These are phyloP conservation scores for Astragalus glycyphyllos DNA, from an alignment of 306 rosid species.

Conservation along the genomic window DNA sequence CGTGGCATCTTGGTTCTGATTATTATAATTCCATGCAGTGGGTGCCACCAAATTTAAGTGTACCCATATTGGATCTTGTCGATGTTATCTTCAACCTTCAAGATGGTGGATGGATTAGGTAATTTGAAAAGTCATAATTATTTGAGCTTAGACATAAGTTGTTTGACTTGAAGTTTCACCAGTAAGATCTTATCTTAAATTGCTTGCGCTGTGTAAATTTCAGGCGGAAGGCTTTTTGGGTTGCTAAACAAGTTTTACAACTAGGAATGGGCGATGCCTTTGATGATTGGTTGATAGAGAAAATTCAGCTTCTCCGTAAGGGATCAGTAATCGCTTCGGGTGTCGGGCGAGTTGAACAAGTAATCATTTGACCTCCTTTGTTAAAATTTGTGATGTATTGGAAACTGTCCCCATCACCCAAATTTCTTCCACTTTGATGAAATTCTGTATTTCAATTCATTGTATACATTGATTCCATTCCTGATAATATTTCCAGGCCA, in stretches of 20 bases:
- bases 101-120: conserved; percentile 99
- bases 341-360: conserved; percentile 83
- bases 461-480: conserved; percentile 38
- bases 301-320: conserved; percentile 88
- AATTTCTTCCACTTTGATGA: conserved; percentile 16
- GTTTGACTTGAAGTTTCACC: conserved; percentile 20
- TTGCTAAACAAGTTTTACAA: conserved; percentile 93
- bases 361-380: conserved; percentile 43
- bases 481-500: conserved; percentile 33
- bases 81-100: conserved; percentile 95
- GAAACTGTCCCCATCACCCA: conserved; percentile 10
- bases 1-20: conserved; percentile 42
- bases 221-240: conserved; percentile 99
- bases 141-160: conserved; percentile 19
- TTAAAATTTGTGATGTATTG: conserved; percentile 33
- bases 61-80: conserved; percentile 86
- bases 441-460: conserved; percentile 15
- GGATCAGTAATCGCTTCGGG: conserved; percentile 91
- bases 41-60: conserved; percentile 95
- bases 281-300: conserved; percentile 95
- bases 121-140: conserved; percentile 31
- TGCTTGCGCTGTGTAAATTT: conserved; percentile 34
- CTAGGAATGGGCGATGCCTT: conserved; percentile 99
- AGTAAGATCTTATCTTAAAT: conserved; percentile 36
- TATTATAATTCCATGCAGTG: conserved; percentile 66